A percentile compares a stretch with the other conserved stretches of the same genome.
Conservation (phyloP, 192 early-diverging fungal species). For the Nowakowskiella sp. region DNA sequence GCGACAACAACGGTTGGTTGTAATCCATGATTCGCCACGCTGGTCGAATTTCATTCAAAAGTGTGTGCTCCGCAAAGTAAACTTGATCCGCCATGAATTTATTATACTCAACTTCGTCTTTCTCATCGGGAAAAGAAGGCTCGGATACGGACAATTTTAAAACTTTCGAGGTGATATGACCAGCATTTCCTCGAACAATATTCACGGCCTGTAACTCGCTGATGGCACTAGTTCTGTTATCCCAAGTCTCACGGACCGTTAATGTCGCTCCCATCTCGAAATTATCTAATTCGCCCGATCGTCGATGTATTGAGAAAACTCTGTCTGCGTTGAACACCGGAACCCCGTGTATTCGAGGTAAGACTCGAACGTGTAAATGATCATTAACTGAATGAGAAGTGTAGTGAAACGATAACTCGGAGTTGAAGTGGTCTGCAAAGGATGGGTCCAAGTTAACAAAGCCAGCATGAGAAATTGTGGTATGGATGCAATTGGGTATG, state of each 20-base stretch:
- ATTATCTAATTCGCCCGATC: background rate
- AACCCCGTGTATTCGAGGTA: background rate
- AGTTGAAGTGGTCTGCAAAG: too few relatives aligned
- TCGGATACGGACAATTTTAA: too few relatives aligned
- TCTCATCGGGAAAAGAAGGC: too few relatives aligned
- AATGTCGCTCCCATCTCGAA: background rate
- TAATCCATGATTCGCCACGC: slow-evolving; percentile 4
- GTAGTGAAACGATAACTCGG: too few relatives aligned
- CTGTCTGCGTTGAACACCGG: background rate
- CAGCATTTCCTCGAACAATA: background rate
- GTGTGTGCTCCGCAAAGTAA: background rate
- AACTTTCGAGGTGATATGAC: too few relatives aligned
- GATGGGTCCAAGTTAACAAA: too few relatives aligned
- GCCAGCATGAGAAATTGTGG: too few relatives aligned
- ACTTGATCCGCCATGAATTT: background rate
- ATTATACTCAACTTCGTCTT: background rate
- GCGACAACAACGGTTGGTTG: background rate
- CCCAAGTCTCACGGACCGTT: too few relatives aligned
- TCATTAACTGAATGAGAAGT: too few relatives aligned
- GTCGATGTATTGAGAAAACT: background rate
- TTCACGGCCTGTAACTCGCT: background rate
- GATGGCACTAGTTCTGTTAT: too few relatives aligned
- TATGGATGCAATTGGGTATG: too few relatives aligned
- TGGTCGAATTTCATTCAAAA: slow-evolving; percentile 1
- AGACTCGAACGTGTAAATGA: background rate